phyloP scores from a whole-genome alignment of 345 rosid species.

The Moringa oleifera region DNA sequence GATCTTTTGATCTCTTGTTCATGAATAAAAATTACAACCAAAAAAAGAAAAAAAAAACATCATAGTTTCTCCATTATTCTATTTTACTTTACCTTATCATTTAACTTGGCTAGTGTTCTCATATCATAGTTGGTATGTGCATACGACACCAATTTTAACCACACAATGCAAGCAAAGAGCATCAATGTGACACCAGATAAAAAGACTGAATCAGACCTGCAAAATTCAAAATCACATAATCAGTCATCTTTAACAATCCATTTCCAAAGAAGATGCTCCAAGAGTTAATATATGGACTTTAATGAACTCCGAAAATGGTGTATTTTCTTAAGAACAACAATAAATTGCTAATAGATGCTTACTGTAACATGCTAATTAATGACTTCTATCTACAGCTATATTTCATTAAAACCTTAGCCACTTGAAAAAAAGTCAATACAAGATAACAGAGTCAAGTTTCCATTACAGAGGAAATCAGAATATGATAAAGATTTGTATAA shows the following conservation, averaged over 20 bases:
- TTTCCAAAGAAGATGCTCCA: not conserved
- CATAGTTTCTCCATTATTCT: not conserved
- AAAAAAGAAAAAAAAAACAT: not conserved
- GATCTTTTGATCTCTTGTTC: not conserved
- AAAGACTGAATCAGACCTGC: conserved; percentile 90
- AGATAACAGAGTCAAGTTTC: not conserved
- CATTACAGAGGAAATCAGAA: not conserved
- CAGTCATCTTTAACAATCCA: not conserved
- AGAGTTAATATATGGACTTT: not conserved
- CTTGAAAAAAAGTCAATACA: not conserved
- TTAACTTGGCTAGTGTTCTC: conserved; percentile 56
- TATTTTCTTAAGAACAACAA: not conserved
- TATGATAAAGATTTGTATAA: no score
- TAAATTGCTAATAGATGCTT: no score
- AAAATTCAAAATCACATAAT: conserved; percentile 23
- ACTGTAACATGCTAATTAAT: not conserved
- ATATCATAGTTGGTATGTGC: conserved; percentile 87
- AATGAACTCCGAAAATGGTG: not conserved
- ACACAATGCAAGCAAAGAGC: conserved; percentile 93
- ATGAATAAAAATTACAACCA: not conserved
- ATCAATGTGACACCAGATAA: conserved; percentile 80
- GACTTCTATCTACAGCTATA: not conserved
- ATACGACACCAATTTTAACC: conserved; percentile 92
- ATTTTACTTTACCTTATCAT: conserved; percentile 49
- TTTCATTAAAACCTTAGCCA: not conserved